Evolutionary conservation across 2,329 filamentous ascomycete species (phyloP).

Genomic region (Alternaria incomplexa): DNA sequence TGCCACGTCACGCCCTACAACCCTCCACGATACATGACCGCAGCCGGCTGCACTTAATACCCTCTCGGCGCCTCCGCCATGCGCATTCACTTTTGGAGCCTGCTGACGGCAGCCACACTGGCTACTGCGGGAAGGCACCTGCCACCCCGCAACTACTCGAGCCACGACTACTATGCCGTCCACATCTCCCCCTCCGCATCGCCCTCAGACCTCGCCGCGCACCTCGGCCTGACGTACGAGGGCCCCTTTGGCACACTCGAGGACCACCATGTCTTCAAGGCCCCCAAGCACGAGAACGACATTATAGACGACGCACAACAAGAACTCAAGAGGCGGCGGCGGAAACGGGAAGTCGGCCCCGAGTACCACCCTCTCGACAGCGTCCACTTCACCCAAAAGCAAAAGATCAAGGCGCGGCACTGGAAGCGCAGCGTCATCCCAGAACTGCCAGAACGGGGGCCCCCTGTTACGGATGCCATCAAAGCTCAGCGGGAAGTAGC

Average conservation of each 20-base stretch:
- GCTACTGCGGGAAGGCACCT: slow-evolving; percentile 46
- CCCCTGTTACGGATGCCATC: slow-evolving; percentile 55
- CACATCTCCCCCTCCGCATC: slow-evolving; percentile 73
- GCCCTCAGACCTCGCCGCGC: slow-evolving; percentile 72
- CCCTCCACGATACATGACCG: slow-evolving; percentile 18
- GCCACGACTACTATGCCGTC: slow-evolving; percentile 91
- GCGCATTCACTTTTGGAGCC: slow-evolving; percentile 54
- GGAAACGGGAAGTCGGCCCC: slow-evolving; percentile 62
- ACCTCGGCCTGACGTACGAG: slow-evolving; percentile 79
- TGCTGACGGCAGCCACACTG: slow-evolving; percentile 44
- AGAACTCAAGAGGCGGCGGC: slow-evolving; percentile 62
- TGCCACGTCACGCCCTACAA: neutral
- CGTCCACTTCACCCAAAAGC: slow-evolving; percentile 81
- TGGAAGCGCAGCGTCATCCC: slow-evolving; percentile 62
- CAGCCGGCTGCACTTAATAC: slow-evolving; percentile 19
- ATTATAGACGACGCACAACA: slow-evolving; percentile 59
- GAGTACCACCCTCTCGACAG: slow-evolving; percentile 69
- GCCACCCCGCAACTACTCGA: slow-evolving; percentile 72
- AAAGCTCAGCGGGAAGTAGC: slow-evolving; percentile 50
- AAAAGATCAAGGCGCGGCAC: slow-evolving; percentile 66
- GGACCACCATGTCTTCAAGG: slow-evolving; percentile 84
- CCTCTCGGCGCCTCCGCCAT: slow-evolving; percentile 23
- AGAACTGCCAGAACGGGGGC: slow-evolving; percentile 19
- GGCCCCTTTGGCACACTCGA: slow-evolving; percentile 78
- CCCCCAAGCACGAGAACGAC: slow-evolving; percentile 64